Base-by-base conservation (phyloP, 805 yeast species). In the Metschnikowia amazonensis region DNA sequence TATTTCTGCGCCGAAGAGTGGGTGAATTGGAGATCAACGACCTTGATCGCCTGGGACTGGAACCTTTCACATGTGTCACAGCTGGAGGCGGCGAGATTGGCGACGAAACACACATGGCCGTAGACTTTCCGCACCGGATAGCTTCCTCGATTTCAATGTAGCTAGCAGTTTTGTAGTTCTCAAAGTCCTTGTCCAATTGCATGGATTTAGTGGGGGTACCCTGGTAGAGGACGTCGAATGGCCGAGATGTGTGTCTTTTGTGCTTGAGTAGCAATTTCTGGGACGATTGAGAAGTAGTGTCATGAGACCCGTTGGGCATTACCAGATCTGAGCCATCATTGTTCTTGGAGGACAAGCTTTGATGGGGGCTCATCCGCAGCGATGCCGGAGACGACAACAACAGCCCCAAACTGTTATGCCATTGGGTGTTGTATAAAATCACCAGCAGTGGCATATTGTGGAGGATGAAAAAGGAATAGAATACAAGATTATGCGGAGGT, bases 1-100 rank as follows among this genome's bases (percentile, higher is more conserved):
- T 55, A 43, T 62, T 61, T 31, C 71, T 51, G 46, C 65, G 60
- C 32, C 69, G 51, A 2, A 69, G 33, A 1, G 68, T 53, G 9
- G 70, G 69, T n/a, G 52, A 36, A 7, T 53, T 45, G 1, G 74
- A 69, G 4, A 64, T 49, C 1, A 67, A 46, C 3, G 70, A 65
- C 1, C 64, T 64, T 0, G 41, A 5, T 28, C 63, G 46, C 25
- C 71, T 46, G 20, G 55, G 52, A 27, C 27, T 16, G 16, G 16
- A 20, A 6, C 18, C n/a, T 25, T 45, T 48, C n/a, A 48, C 56
- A 3, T 47, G 44, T 34, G 51, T 48, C 2, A 56, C 53, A 34
- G 48, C 53, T 0, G 46, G 49, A 3, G 51, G 53, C 3, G 36
- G 32, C 11, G 45, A 11, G 33, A 11, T 8, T 21, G 21, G 29